Evolutionary conservation across 768 basidiomycete genomes (phyloP), one percentile per base, ranked within the genome.

Genomic region (Amanita fuliginea): DNA sequence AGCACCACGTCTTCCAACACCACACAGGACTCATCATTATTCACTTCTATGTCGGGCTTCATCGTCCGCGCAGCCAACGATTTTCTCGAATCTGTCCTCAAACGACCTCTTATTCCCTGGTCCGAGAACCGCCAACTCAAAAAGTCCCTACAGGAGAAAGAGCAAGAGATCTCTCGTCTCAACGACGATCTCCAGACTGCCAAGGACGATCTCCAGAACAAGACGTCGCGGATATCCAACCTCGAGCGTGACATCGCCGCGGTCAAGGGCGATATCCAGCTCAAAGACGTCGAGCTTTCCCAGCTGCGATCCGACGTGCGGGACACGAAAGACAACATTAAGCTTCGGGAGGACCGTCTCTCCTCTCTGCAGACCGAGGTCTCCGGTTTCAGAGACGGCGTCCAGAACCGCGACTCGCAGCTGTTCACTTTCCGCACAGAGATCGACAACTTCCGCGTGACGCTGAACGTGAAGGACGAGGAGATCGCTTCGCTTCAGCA

Each of bases 401-500:
- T 50, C 22, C 49, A 50, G 18, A 43, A 30, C 32, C 49, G 49
- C 2, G 42, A 50, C 21, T 21, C 41, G 9, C 41, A 42, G 30
- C 30, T 50, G 10, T 42, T 11, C 41, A 50, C 32, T 1, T 40
- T 50, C 33, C 30, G 33, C 10, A 43, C 49, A n/a, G 49, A 50
- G n/a, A 36, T 50, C 21, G 49, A 50, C 41, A 43, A 50, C 21
- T 43, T 50, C 42, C 49, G 42, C 33, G 41, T 42, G 14, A 43
- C 42, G 22, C 30, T 50, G 19, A 33, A 50, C 49, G 42, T 43
- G 33, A 50, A 50, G 24, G 42, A 50, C 41, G 33, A 30, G n/a
- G 49, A 50, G 39, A 42, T 50, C 26, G 16, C 24, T 0, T 50
- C 49, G 34, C 49, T 50, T 9, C 49, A 50, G 32, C 49, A 50